Evolutionary conservation across 345 rosid genomes (phyloP), one percentile per base, ranked within the genome.

Genomic region (Erucastrum elatum): DNA sequence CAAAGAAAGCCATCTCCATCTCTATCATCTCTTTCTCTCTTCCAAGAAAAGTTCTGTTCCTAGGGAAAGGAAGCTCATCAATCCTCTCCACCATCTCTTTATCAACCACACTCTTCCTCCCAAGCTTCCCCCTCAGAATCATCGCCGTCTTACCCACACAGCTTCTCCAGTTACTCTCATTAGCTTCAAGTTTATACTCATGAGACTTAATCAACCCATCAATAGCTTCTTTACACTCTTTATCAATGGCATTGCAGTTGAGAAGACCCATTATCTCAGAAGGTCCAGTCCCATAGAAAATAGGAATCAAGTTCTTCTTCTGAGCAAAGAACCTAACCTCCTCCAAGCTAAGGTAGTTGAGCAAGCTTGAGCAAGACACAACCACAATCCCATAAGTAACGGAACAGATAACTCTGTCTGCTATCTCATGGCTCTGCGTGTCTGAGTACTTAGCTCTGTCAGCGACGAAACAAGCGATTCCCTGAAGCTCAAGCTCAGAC

Each of bases 401-500:
- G 3, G 97, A 89, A 70, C 94, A 87, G 66, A 94, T 92, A 80
- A 92, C 90, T 79, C 94, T 81, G 79, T 94, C 97, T 0, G 95
- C 91, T 68, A 92, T 90, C 83, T 92, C 96, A 71, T 94, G 92
- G 74, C 96, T 92, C 84, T 94, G 97, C 9, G 76, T 78, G 72
- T 90, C 90, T 0, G 93, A 86, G 72, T 89, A 94, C 81, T 87
- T 90, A 0, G 96, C 92, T 81, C 96, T 86, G 53, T 94, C 98
- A 4, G 94, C 96, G 13, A 92, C 90, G 60, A 94, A 94, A 67
- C 97, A 92, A 64, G 94, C 98, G 68, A 94, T 92, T 2, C 98
- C 97, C 82, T 92, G 94, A 74, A 92, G 87, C 87, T 94, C 96
- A 51, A 90, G 92, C 85, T 94, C 97, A 17, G 97, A 94, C 82